phyloP scores from a whole-genome alignment of 2,329 filamentous ascomycete species.

The Geosmithia flava region DNA sequence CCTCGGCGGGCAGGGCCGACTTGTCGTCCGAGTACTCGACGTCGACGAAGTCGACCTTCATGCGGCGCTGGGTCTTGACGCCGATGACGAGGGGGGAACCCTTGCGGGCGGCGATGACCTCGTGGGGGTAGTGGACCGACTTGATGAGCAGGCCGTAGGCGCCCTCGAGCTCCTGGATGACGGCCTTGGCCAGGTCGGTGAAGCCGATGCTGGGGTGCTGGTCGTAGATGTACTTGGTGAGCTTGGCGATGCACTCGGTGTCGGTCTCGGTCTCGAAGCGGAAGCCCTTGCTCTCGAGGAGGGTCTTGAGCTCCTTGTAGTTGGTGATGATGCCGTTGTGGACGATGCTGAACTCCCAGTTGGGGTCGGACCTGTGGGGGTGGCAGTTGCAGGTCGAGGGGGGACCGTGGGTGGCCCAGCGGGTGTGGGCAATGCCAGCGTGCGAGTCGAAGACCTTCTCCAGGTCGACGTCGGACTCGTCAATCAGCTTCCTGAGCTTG shows the following conservation, averaged over 20 bases:
- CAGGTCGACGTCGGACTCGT: conserved; percentile 68
- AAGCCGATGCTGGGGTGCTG: conserved; percentile 90
- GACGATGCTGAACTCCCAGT: conserved; percentile 92
- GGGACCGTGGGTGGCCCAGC: conserved; percentile 95
- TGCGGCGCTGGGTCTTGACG: conserved; percentile 93
- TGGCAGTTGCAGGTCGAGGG: conserved; percentile 96
- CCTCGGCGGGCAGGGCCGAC: conserved; percentile 75
- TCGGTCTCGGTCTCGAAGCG: conserved; percentile 99
- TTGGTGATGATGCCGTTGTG: conserved; percentile 99
- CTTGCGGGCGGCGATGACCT: conserved; percentile 96
- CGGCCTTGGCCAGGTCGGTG: conserved; percentile 90
- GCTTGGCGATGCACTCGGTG: conserved; percentile 97
- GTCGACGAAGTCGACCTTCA: conserved; percentile 99
- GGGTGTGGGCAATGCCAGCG: conserved; percentile 95
- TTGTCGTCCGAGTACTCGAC: conserved; percentile 92
- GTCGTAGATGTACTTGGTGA: conserved; percentile 96
- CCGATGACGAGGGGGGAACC: conserved; percentile 95
- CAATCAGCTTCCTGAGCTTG: conserved; percentile 89
- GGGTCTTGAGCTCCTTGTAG: conserved; percentile 97
- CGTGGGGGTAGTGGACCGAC: conserved; percentile 96
- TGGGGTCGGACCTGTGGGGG: conserved; percentile 89
- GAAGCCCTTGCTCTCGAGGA: conserved; percentile 90
- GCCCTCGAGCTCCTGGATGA: conserved; percentile 96
- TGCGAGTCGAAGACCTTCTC: conserved; percentile 95
- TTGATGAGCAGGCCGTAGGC: conserved; percentile 96